Evolutionary conservation across 202 grass and related monocot species (phyloP), one percentile per base, ranked within the genome.

Genomic region (Setaria viridis): DNA sequence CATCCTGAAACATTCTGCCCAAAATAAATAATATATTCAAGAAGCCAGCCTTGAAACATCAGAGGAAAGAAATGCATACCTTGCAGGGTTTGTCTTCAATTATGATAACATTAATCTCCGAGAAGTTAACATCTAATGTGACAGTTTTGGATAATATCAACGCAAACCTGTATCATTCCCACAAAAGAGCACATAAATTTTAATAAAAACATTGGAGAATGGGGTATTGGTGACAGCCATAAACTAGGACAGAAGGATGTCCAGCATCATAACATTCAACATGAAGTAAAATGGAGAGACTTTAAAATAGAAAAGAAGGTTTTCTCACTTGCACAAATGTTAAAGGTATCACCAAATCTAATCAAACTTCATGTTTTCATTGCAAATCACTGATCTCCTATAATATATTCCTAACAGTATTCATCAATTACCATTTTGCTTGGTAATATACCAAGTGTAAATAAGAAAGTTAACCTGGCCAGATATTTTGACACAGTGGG

Each of bases 131-230:
- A 82, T 86, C 57, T 41, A 91, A 62, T 70, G 86, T 97, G 58
- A 86, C 73, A 17, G 90, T 94, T 58, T 93, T 97, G 10, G 95
- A 94, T 34, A 97, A 80, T 75, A 93, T 91, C 74, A 97, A 91
- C 79, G 79, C 60, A 88, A 97, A 78, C 87, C 90, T 97, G 90
- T 67, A 84, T 85, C 63, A 33, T 72, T 59, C 66, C 10, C 39
- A 65, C 69, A 21, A 42, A 70, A 89, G 21, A 25, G 56, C 56
- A 53, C 50, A 53, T 16, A 16, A 4, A 53, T 53, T 69, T 49
- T 14, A 14, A 14, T 3, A 49, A 49, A 49, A 4, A 46, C 8
- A 46, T 7, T 46, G 6, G 7, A 46, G 7, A 46, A 46, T 9
- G 47, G 47, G 47, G 47, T 2, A 49, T 49, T 46, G 11, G 47